Base-by-base conservation (phyloP, 495 filamentous ascomycete species). In the Neurospora tetraspora region DNA sequence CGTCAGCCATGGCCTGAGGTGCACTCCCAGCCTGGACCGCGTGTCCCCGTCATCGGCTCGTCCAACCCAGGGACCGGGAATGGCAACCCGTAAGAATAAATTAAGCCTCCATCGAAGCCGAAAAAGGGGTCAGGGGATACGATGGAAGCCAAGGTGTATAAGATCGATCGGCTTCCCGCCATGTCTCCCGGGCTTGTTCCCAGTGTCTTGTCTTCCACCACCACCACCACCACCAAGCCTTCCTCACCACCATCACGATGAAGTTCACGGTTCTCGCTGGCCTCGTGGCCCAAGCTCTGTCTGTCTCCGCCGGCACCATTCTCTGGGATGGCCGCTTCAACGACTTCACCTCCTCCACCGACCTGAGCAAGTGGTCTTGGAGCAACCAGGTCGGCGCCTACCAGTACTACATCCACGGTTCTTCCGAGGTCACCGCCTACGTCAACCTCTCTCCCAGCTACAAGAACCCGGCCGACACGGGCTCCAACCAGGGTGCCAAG, bases 351-450 rank as follows among this genome's bases (percentile, higher is more conserved):
- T 83, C 85, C 12, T 82, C 84, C 70, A 75, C 82, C 18, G 86
- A 87, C 74, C 81, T 90, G 6, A 83, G 84, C 77, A 83, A 85
- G 73, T 91, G 90, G 91, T 91, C 89, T 14, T 93, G 87, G 87
- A 83, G 83, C 0, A 89, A 87, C 79, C 86, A 90, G 81, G 87
- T 91, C 72, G 88, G 88, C 9, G 85, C 88, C 1, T 93, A 88
- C 80, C 89, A 92, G 78, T 92, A 90, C 84, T 92, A 93, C 81
- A 93, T 93, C 81, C 89, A 92, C 82, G 90, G 90, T 5, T 77
- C 80, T 9, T 86, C 82, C 23, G 43, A 79, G 4, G 88, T 90
- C 4, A 81, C 83, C 18, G 75, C 86, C 69, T 91, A 92, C 74
- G 85, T 92, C 69, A 88, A 86, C 73, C 82, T 91, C 1, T 83